phyloP scores from a whole-genome alignment of 1,284 basidiomycete species.

The Microstroma glucosiphilum region DNA sequence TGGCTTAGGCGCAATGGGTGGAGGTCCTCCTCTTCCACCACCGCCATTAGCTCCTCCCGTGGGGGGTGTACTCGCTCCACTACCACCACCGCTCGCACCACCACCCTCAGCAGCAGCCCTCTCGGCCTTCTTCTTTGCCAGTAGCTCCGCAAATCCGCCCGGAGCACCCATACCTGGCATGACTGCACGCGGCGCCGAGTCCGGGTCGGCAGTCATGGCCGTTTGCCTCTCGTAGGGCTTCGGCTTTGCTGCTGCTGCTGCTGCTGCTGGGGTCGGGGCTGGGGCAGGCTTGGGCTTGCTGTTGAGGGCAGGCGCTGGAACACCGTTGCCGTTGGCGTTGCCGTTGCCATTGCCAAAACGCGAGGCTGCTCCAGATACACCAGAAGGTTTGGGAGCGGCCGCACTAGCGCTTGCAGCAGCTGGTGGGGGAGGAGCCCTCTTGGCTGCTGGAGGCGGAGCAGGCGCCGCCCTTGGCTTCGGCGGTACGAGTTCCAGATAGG shows the following conservation, averaged over 20 bases:
- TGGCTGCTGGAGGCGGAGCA: conserved; percentile 28
- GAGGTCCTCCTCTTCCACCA: conserved; percentile 9
- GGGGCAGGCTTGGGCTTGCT: conserved; percentile 50
- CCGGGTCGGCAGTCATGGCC: conserved; percentile 39
- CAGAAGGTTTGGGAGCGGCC: conserved; percentile 64
- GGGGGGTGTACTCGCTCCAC: conserved; percentile 10
- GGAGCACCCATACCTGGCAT: conserved; percentile 52
- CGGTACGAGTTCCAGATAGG: conserved; percentile 64
- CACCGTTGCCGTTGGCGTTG: conserved; percentile 38
- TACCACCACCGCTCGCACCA: conserved; percentile 14
- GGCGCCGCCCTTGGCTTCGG: conserved; percentile 51
- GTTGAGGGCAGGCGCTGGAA: conserved; percentile 21
- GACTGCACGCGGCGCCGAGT: conserved; percentile 51
- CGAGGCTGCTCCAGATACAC: conserved; percentile 41
- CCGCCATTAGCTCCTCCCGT: conserved; percentile 11
- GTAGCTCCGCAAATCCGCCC: conserved; percentile 52
- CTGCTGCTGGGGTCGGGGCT: conserved; percentile 52
- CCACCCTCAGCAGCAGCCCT: conserved; percentile 15
- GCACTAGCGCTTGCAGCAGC: conserved; percentile 62
- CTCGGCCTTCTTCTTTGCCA: conserved; percentile 52
- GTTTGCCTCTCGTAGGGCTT: conserved; percentile 50
- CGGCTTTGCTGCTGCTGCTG: conserved; percentile 53
- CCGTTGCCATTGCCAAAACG: conserved; percentile 45
- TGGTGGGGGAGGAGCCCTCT: conserved; percentile 51
- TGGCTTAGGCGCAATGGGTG: conserved; percentile 28